Percentiles rank a stretch among this genome's conserved stretches.
Conservation (phyloP, 164 flowering plant species). For the Vitis rotundifolia region DNA sequence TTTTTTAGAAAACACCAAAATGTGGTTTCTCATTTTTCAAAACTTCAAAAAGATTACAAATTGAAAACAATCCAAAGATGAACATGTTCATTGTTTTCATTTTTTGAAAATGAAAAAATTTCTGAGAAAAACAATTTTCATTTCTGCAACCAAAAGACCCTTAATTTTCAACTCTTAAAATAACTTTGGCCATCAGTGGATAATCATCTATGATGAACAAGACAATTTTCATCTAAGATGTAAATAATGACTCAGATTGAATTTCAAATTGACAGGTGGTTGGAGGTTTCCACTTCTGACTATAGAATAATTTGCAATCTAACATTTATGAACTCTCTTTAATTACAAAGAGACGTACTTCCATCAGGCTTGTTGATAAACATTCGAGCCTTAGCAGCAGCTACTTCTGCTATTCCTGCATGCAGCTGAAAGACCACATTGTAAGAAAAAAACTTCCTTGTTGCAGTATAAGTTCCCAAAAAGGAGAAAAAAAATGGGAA, state of each 20-base stretch:
- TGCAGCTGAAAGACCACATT: constrained; percentile 63
- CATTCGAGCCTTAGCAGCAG: constrained; percentile 98
- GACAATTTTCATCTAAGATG: background rate
- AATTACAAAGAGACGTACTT: constrained; percentile 49
- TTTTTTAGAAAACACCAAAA: no score
- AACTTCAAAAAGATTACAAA: no score
- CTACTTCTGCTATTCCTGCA: constrained; percentile 92
- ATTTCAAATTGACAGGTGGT: background rate
- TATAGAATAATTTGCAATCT: no score
- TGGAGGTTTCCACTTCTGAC: no score
- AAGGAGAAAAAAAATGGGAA: background rate
- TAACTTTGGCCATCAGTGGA: background rate
- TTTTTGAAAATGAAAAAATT: background rate
- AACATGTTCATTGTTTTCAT: no score
- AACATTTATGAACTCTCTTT: no score
- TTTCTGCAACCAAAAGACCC: background rate
- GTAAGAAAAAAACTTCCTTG: constrained; percentile 13
- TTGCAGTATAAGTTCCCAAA: background rate
- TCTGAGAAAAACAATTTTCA: background rate
- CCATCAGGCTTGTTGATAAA: constrained; percentile 97
- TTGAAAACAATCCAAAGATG: no score
- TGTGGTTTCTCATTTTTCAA: no score
- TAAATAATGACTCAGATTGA: background rate
- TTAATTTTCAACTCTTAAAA: background rate
- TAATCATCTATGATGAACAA: background rate